phyloP scores from a whole-genome alignment of 1,284 basidiomycete genomes.

The Coriolopsis trogii region DNA sequence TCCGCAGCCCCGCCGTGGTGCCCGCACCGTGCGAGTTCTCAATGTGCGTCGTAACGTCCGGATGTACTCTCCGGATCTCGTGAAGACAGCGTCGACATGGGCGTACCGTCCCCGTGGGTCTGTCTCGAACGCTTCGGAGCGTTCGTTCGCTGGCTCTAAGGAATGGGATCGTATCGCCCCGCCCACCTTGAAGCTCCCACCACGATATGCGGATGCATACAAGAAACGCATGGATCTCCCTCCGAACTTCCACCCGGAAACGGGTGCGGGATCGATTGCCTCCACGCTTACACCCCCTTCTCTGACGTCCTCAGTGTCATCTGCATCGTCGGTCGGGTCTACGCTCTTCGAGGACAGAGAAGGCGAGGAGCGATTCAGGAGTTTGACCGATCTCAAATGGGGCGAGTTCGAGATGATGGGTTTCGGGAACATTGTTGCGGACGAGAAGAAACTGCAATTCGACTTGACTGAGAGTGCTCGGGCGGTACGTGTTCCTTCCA shows the following conservation, averaged over 20 bases:
- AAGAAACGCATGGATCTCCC: constrained; percentile 74
- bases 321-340: constrained; percentile 33
- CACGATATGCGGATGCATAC: constrained; percentile 69
- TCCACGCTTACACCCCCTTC: constrained; percentile 31
- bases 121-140: constrained; percentile 31
- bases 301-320: constrained; percentile 33
- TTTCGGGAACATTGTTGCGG: constrained; percentile 58
- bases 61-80: constrained; percentile 80
- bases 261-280: constrained; percentile 28
- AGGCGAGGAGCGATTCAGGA: constrained; percentile 73
- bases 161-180: constrained; percentile 76
- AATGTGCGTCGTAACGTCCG: constrained; percentile 78
- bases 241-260: constrained; percentile 58
- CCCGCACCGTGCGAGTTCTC: constrained; percentile 71
- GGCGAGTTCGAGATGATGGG: constrained; percentile 84
- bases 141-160: constrained; percentile 57
- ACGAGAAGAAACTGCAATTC: constrained; percentile 79
- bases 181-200: constrained; percentile 52
- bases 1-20: constrained; percentile 68
- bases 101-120: constrained; percentile 42
- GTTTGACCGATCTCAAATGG: constrained; percentile 85
- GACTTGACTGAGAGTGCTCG: constrained; percentile 87
- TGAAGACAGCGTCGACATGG: constrained; percentile 76
- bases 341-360: constrained; percentile 38
- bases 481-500: constrained; percentile 56